A percentile compares a stretch with the other conserved stretches of the same genome.
phyloP scores from a whole-genome alignment of 2,329 filamentous ascomycete species.

The Alternaria gansuensis region DNA sequence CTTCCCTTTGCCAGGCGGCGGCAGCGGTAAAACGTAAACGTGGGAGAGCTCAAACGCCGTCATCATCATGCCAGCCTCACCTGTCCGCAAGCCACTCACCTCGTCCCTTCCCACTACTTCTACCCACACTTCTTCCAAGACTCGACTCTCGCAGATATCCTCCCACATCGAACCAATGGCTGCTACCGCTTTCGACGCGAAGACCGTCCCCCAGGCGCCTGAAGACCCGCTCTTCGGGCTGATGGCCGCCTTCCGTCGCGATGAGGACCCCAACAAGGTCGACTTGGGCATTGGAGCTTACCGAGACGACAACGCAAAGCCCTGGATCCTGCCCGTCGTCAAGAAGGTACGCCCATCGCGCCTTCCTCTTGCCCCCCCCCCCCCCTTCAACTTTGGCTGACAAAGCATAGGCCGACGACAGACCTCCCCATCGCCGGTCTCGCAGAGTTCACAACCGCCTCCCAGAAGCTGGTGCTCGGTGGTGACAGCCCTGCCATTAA shows the following conservation, averaged over 20 bases:
- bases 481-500: constrained; percentile 78
- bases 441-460: constrained; percentile 83
- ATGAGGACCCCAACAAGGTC: constrained; percentile 80
- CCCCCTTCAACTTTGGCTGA: constrained; percentile 1
- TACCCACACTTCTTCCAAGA: constrained; percentile 37
- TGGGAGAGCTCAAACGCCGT: constrained; percentile 27
- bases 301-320: constrained; percentile 92
- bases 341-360: constrained; percentile 75
- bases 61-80: constrained; percentile 44
- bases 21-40: constrained; percentile 40
- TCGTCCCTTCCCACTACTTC: constrained; percentile 25
- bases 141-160: constrained; percentile 65
- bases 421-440: constrained; percentile 92
- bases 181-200: constrained; percentile 75
- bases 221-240: constrained; percentile 95
- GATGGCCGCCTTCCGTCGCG: constrained; percentile 85
- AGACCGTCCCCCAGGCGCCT: constrained; percentile 85
- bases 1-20: constrained; percentile 19
- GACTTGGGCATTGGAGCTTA: constrained; percentile 97
- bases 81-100: constrained; percentile 15
- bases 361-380: background rate
- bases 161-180: constrained; percentile 73
- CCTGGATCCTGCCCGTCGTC: constrained; percentile 95
- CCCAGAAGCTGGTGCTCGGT: constrained; percentile 89
- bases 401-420: constrained; percentile 80